Conservation (phyloP, 176 grass and related monocot species). For the Cocos nucifera region DNA sequence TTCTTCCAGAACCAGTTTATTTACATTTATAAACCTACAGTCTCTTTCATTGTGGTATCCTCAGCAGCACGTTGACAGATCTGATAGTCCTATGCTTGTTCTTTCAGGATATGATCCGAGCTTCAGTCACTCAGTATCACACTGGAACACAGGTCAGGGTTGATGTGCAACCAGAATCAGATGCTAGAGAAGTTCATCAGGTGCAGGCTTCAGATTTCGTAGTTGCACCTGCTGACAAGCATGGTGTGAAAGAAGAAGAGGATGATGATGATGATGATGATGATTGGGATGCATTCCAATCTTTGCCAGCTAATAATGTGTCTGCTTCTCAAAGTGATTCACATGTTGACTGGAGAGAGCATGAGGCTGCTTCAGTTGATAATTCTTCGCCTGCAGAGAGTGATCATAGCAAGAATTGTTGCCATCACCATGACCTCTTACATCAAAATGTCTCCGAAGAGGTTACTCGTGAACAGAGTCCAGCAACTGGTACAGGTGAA, state of each 20-base stretch:
- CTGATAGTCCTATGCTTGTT: constrained; percentile 8
- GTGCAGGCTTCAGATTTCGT: constrained; percentile 22
- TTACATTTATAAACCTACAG: background rate
- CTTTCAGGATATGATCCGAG: constrained; percentile 79
- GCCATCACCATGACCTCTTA: constrained; percentile 9
- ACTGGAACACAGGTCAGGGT: constrained; percentile 26
- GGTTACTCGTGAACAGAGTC: constrained; percentile 7
- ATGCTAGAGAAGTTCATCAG: constrained; percentile 20
- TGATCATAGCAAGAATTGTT: constrained; percentile 16
- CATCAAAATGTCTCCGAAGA: constrained; percentile 19
- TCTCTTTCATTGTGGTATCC: no score
- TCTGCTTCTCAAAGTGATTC: constrained; percentile 5
- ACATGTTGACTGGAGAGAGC: constrained; percentile 20
- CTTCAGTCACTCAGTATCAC: constrained; percentile 63
- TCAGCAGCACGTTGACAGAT: background rate
- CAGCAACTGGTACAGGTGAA: background rate
- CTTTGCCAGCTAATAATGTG: constrained; percentile 36
- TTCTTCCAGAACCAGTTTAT: background rate
- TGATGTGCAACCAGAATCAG: constrained; percentile 27
- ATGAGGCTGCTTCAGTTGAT: constrained; percentile 18
- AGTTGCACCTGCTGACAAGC: constrained; percentile 16
- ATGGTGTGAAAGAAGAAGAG: constrained; percentile 27
- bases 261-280: constrained; percentile 55
- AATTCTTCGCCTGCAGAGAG: constrained; percentile 17
- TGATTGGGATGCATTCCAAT: constrained; percentile 91